Conservation (phyloP, 306 rosid genomes). For the Abrus precatorius region DNA sequence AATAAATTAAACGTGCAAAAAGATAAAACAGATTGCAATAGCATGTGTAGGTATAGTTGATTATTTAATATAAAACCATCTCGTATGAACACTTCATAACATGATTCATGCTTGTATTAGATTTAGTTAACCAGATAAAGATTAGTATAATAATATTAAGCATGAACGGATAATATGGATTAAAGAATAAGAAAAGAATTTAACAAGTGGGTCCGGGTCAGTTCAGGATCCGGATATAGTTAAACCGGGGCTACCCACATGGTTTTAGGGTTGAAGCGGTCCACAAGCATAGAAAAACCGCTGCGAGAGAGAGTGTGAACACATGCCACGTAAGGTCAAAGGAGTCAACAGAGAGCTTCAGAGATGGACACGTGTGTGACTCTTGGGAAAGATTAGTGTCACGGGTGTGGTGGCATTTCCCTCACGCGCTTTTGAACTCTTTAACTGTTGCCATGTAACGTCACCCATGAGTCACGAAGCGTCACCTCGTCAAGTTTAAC, state of each 20-base stretch:
- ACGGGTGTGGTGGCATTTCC: conserved; percentile 30
- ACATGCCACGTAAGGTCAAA: conserved; percentile 54
- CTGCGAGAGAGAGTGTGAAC: conserved; percentile 28
- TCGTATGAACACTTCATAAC: background rate
- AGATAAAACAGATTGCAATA: background rate
- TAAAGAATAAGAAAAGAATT: background rate
- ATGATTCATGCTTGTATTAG: background rate
- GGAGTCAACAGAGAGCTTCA: conserved; percentile 31
- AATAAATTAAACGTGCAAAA: too few relatives aligned
- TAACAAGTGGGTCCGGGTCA: conserved; percentile 25
- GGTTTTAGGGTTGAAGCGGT: background rate
- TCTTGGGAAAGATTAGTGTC: conserved; percentile 50
- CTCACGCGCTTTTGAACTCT: conserved; percentile 50
- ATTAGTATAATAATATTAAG: background rate
- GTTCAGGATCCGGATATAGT: background rate
- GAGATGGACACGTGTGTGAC: conserved; percentile 44
- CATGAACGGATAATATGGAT: conserved; percentile 2
- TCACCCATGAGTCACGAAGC: conserved; percentile 38
- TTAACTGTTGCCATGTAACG: conserved; percentile 11
- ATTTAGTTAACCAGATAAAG: background rate
- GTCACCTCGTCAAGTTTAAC: conserved; percentile 11
- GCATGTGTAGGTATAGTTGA: background rate
- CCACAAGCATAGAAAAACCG: conserved; percentile 14
- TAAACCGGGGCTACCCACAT: background rate
- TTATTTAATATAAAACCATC: background rate